Evolutionary conservation across 805 yeast genomes (phyloP).

Genomic region (Wickerhamomyces kurtzmanii): DNA sequence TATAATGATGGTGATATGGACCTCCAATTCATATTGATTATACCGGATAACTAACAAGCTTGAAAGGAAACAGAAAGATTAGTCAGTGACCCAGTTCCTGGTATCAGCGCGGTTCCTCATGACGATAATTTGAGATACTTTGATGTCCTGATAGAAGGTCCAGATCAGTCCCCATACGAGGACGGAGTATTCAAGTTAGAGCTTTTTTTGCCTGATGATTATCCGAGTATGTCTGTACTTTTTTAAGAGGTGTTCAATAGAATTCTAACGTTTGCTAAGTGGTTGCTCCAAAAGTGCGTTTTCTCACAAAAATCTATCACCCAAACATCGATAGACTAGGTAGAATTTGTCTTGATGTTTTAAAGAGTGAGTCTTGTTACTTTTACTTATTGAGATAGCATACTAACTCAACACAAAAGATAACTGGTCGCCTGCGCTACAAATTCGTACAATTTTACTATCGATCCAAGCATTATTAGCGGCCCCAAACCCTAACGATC

Average conservation of each 20-base stretch:
- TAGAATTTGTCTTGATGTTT: constrained; percentile 88
- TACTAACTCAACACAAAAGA: constrained; percentile 20
- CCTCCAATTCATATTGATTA: constrained; percentile 1
- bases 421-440: constrained; percentile 97
- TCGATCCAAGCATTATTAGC: constrained; percentile 91
- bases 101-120: constrained; percentile 86
- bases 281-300: constrained; percentile 96
- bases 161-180: constrained; percentile 85
- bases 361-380: constrained; percentile 38
- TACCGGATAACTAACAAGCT: not conserved
- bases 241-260: not conserved
- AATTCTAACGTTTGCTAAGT: constrained; percentile 19
- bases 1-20: too few species aligned
- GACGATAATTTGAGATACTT: constrained; percentile 92
- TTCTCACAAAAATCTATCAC: constrained; percentile 88
- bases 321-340: constrained; percentile 95
- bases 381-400: not conserved
- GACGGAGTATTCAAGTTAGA: constrained; percentile 77
- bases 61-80: constrained; percentile 80
- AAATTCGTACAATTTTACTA: constrained; percentile 82
- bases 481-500: constrained; percentile 97
- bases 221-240: constrained; percentile 47
- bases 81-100: constrained; percentile 92
- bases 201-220: constrained; percentile 88
- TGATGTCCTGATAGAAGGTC: constrained; percentile 88